Evolutionary conservation across 768 basidiomycete genomes (phyloP), one percentile per base, ranked within the genome.

Genomic region (Melanogaster broomeanus): DNA sequence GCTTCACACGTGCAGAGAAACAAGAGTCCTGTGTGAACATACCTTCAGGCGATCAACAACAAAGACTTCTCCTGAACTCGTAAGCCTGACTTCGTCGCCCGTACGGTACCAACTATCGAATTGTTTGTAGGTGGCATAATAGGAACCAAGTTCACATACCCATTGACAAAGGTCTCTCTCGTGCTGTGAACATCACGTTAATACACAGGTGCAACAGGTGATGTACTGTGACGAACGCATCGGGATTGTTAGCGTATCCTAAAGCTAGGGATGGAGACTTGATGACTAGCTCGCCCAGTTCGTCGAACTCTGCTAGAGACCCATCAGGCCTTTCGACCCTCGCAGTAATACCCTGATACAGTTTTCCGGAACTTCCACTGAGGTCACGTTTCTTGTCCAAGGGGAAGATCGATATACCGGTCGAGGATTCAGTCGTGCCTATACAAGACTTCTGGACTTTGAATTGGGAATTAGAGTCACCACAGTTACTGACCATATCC

Each of bases 11-110:
- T 8, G 42, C 10, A 13, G 30, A 19, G 11, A 37, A 35, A 2
- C 13, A 35, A 7, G 6, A 19, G 3, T n/a, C 4, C 18, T 18
- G n/a, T 31, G 21, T 7, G n/a, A 10, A 16, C 52, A 13, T 59
- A 82, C 84, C 75, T 88, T 88, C 39, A 87, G 65, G 21, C 86
- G 79, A 62, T 88, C 87, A 16, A 88, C 79, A 24, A 88, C 71
- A 61, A 79, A 87, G 4, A 87, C 57, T 55, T 88, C 83, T 25
- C 74, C 72, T 42, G 79, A 70, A 55, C 72, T 78, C 55, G 85
- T 78, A 53, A 87, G 73, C 50, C 68, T 66, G 24, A 86, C 84
- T 62, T 86, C 83, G 61, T 86, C 84, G 2, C 83, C 84, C 1
- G 83, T 87, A 27, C 75, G 76, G 27, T 85, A 77, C 83, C 83